Evolutionary conservation across 176 grass and related monocot species (phyloP), one percentile per base, ranked within the genome.

Genomic region (Pontederia paniculata): DNA sequence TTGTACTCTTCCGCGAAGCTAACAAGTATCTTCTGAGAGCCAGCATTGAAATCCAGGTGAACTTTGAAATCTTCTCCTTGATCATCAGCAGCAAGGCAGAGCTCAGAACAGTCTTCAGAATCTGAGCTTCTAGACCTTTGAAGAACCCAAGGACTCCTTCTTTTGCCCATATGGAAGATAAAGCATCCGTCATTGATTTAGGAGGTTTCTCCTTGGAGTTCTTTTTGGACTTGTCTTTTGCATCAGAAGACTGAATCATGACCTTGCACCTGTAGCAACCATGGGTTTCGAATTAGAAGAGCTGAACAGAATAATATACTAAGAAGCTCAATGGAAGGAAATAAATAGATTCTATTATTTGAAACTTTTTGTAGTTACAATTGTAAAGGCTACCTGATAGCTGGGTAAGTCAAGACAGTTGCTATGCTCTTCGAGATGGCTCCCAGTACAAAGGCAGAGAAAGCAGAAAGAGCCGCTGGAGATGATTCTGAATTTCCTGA

Each of bases 71-170:
- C 65, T 98, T 98, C 75, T 98, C 93, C 72, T 98, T 98, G 67
- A 98, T 91, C 93, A 98, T 98, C 73, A 98, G 66, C 51, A 98
- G 74, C 50, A 98, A 78, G 50, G 93, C 93, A 12, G 93, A 98
- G 54, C 93, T 98, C 67, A 98, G 48, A 53, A 98, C 93, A 45
- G 93, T 91, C 80, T 98, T 98, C 8, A 98, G 49, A 54, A 98
- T 98, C 75, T 98, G 93, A 52, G 83, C 93, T 13, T 98, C 48
- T 62, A 98, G 53, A 22, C 93, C 93, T 74, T 91, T 91, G 78
- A 88, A 98, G 74, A 98, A 88, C 10, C 93, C 93, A 23, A 87
- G 69, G 56, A 98, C 67, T 48, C 93, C 93, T 80, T 98, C 93
- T 48, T 84, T 88, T 23, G 45, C 84, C 93, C 93, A 91, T 65